phyloP scores from a whole-genome alignment of 192 early-diverging fungal species.

The Piromyces finnis region DNA sequence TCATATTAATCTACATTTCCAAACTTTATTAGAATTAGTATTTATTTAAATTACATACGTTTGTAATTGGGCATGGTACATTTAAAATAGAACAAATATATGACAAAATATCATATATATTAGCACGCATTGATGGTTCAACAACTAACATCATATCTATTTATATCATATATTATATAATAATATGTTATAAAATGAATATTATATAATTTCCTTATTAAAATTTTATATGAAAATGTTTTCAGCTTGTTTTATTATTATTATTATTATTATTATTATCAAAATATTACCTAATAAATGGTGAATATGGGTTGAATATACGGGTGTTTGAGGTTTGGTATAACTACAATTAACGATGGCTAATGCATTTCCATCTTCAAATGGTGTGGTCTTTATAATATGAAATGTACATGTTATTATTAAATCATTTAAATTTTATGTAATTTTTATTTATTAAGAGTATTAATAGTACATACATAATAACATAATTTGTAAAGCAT shows the following conservation, averaged over 20 bases:
- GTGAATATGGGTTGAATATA: constrained; percentile 34
- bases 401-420: no score
- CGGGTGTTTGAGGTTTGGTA: constrained; percentile 52
- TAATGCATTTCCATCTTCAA: constrained; percentile 72
- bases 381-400: constrained; percentile 56
- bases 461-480: constrained; percentile 22
- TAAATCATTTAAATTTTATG: no score
- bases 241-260: no score
- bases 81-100: constrained; percentile 41
- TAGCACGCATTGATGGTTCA: constrained; percentile 53
- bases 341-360: constrained; percentile 81
- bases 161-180: no score
- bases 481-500: constrained; percentile 91
- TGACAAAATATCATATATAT: constrained; percentile 61
- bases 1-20: no score
- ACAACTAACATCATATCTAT: constrained; percentile 43
- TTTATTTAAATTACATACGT: constrained; percentile 22
- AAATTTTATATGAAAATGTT: no score
- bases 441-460: no score
- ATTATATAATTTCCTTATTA: no score
- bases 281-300: constrained; percentile 29
- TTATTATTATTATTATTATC: no score
- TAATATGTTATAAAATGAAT: no score
- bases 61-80: constrained; percentile 39
- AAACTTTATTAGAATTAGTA: no score